These are phyloP conservation scores for Chytridiales sp. DNA, from an alignment of 371 early-diverging fungal species.

Conservation along the genomic window DNA sequence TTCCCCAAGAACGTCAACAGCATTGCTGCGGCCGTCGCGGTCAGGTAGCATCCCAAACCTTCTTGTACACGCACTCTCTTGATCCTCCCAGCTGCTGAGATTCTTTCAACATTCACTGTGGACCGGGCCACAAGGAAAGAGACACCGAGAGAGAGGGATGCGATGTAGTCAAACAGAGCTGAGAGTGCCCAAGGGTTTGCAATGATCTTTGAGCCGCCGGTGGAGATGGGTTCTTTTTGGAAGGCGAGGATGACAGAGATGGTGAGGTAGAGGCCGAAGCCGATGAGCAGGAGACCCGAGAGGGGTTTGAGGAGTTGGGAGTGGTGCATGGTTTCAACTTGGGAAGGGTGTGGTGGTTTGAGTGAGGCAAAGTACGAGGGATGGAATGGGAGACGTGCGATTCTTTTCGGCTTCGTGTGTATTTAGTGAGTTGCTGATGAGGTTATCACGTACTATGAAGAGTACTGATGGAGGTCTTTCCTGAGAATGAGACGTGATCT, in stretches of 20 bases:
- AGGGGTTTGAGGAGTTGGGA: neutral
- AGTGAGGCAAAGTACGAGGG: too few relatives aligned
- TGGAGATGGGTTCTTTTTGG: neutral
- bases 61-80: neutral
- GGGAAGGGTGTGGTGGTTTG: too few relatives aligned
- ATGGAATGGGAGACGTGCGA: too few relatives aligned
- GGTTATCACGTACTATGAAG: too few relatives aligned
- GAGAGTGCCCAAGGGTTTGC: slow-evolving; percentile 4
- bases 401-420: too few relatives aligned
- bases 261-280: neutral
- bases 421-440: too few relatives aligned
- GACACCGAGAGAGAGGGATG: slow-evolving; percentile 1
- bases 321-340: neutral
- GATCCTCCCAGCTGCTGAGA: neutral
- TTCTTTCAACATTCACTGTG: neutral
- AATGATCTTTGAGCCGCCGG: neutral
- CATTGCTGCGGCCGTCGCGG: neutral
- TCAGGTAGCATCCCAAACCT: too few relatives aligned
- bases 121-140: neutral
- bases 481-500: too few relatives aligned
- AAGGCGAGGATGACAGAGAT: neutral
- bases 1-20: neutral
- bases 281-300: neutral
- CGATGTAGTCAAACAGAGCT: slow-evolving; percentile 9
- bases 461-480: too few relatives aligned